Base-by-base conservation (phyloP, 805 yeast genomes). In the Wickerhamomyces hampshirensis region DNA sequence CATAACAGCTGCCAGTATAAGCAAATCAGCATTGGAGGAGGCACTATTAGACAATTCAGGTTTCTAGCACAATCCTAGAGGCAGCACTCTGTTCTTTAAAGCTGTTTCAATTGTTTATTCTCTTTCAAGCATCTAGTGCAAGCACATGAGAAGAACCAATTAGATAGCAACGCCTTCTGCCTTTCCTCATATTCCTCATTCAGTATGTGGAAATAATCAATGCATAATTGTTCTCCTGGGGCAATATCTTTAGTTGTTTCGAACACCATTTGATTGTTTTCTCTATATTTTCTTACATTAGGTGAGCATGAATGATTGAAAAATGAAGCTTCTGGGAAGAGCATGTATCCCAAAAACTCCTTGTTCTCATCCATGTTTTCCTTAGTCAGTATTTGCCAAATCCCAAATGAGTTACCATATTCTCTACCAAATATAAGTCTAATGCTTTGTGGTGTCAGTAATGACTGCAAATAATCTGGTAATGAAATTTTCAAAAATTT, bases 251-350 rank as follows among this genome's bases (percentile, higher is more conserved):
- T 45, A 8, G 53, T 45, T 0, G 81, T 59, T 4, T 48, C 59
- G 48, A 77, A 79, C 2, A 38, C 39, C 60, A 76, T 58, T n/a
- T 47, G 47, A 14, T 66, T 57, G 0, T 60, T 60, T 1, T 42
- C 37, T 28, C 81, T 59, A n/a, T 41, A 51, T 43, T 77, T 79
- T 11, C 48, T 50, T 15, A 79, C 44, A 43, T 76, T 77, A n/a
- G 81, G 81, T 1, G 47, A 54, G 54, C 86, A 80, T 4, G 82
- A 74, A 52, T 80, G 86, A 49, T 80, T 80, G 65, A 80, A 80
- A 46, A 63, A 79, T 3, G 86, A 80, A 0, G 80, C 84, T 19
- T 71, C 68, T 1, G 85, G 83, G 39, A 66, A 74, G 3, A 80
- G 66, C 26, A 73, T 68, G 43, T 75, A 75, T 0, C 87, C 87